phyloP scores from a whole-genome alignment of 1,284 basidiomycete genomes.

The Vanrija humicola region DNA sequence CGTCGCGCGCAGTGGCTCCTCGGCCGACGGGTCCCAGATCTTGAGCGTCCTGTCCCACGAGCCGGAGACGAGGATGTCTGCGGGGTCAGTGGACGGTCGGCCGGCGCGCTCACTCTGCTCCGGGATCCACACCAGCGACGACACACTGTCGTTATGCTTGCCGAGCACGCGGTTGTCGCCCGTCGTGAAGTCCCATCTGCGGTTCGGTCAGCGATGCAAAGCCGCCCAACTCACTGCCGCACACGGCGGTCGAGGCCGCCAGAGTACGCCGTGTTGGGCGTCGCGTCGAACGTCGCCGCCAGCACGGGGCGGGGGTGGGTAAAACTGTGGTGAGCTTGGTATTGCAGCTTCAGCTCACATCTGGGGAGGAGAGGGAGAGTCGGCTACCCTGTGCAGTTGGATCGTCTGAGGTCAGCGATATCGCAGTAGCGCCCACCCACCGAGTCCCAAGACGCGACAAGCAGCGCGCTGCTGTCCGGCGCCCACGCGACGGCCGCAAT shows the following conservation, averaged over 20 bases:
- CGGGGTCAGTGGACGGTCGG: not conserved
- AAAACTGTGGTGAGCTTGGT: conserved; percentile 23
- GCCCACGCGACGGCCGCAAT: conserved; percentile 76
- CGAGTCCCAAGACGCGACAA: conserved; percentile 84
- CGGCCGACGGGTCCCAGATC: conserved; percentile 70
- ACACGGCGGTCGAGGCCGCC: conserved; percentile 51
- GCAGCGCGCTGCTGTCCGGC: conserved; percentile 69
- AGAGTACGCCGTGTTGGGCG: conserved; percentile 44
- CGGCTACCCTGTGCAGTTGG: conserved; percentile 42
- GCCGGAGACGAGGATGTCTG: conserved; percentile 72
- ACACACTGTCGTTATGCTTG: conserved; percentile 50
- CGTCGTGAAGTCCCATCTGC: conserved; percentile 50
- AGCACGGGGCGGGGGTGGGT: conserved; percentile 46
- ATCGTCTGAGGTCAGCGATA: conserved; percentile 30
- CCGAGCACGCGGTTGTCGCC: conserved; percentile 49
- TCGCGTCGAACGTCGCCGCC: conserved; percentile 47
- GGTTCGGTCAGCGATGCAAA: conserved; percentile 32
- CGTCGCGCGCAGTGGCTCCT: conserved; percentile 58
- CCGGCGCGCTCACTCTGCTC: conserved; percentile 41
- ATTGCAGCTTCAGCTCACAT: conserved; percentile 20
- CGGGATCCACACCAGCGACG: conserved; percentile 47
- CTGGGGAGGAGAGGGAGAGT: conserved; percentile 31
- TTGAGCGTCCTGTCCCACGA: conserved; percentile 86
- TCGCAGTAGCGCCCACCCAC: conserved; percentile 53
- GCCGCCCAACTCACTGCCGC: conserved; percentile 52